Evolutionary conservation across 1,139 yeast genomes (phyloP).

Genomic region (Hanseniaspora sp.): DNA sequence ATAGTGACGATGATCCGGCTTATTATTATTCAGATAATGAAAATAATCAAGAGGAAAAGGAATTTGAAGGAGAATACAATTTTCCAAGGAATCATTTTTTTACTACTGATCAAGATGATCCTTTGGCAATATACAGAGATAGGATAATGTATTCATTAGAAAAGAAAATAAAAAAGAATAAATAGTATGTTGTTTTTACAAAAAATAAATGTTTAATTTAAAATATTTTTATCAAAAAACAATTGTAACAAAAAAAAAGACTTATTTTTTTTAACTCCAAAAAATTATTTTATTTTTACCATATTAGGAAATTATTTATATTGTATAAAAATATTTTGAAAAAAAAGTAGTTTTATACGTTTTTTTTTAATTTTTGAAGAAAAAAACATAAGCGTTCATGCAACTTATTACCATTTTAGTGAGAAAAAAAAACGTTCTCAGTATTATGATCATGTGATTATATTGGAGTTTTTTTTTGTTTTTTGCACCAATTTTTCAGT

Average conservation of each 20-base stretch:
- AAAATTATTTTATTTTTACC: neutral
- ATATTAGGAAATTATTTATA: neutral
- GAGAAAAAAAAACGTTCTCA: neutral
- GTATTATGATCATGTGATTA: neutral
- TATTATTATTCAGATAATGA: slow-evolving; percentile 25
- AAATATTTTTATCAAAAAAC: neutral
- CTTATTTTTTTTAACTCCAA: neutral
- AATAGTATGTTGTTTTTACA: neutral
- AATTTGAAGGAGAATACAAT: slow-evolving; percentile 24
- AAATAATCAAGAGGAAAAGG: slow-evolving; percentile 26
- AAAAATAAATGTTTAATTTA: neutral
- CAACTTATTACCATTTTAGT: no score
- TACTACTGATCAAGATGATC: slow-evolving; percentile 45
- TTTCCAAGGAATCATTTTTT: slow-evolving; percentile 42
- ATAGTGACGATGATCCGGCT: slow-evolving; percentile 19
- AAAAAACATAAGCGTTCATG: no score
- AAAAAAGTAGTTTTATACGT: neutral
- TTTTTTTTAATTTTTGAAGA: neutral
- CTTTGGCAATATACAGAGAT: slow-evolving; percentile 53
- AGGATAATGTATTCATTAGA: slow-evolving; percentile 48
- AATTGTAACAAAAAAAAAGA: neutral
- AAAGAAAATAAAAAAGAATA: slow-evolving; percentile 34
- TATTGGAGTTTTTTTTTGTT: neutral
- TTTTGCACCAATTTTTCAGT: no score
- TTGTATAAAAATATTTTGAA: neutral